These are phyloP conservation scores for Hymenochaete sp. DNA, from an alignment of 1,284 basidiomycete species.

Conservation along the genomic window DNA sequence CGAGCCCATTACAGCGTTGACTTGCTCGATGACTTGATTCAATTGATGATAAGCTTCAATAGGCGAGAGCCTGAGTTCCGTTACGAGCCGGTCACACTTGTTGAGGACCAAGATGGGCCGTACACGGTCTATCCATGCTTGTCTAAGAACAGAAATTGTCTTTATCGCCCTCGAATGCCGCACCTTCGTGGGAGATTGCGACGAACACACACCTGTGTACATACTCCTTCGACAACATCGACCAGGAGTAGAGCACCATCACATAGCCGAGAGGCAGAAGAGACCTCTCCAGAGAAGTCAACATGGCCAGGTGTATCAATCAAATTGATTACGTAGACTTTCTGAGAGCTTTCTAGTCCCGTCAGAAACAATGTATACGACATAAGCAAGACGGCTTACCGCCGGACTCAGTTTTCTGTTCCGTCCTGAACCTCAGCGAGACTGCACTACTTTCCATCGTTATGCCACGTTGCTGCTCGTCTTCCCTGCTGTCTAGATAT, in stretches of 20 bases:
- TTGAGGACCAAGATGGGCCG: constrained; percentile 94
- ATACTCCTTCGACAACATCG: constrained; percentile 97
- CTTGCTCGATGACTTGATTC: constrained; percentile 88
- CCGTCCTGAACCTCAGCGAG: constrained; percentile 65
- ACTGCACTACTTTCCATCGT: constrained; percentile 99
- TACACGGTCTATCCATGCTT: constrained; percentile 89
- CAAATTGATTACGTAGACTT: constrained; percentile 82
- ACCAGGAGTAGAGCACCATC: constrained; percentile 97
- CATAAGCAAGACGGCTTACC: not conserved
- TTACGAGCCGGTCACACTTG: constrained; percentile 93
- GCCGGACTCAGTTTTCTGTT: not conserved
- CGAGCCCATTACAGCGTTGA: constrained; percentile 95
- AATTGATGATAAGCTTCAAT: constrained; percentile 94
- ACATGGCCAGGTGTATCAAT: constrained; percentile 99
- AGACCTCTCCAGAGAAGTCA: constrained; percentile 96
- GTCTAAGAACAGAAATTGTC: constrained; percentile 92
- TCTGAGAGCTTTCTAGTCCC: constrained; percentile 40
- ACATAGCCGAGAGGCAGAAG: constrained; percentile 86
- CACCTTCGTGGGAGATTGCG: not conserved
- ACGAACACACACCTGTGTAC: constrained; percentile 69
- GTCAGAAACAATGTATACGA: constrained; percentile 23
- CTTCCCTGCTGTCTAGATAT: constrained; percentile 92
- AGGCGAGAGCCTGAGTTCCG: constrained; percentile 87
- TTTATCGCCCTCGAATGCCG: constrained; percentile 26
- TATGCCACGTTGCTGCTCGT: constrained; percentile 96